phyloP scores from a whole-genome alignment of 306 rosid genomes.

The Parietaria judaica region DNA sequence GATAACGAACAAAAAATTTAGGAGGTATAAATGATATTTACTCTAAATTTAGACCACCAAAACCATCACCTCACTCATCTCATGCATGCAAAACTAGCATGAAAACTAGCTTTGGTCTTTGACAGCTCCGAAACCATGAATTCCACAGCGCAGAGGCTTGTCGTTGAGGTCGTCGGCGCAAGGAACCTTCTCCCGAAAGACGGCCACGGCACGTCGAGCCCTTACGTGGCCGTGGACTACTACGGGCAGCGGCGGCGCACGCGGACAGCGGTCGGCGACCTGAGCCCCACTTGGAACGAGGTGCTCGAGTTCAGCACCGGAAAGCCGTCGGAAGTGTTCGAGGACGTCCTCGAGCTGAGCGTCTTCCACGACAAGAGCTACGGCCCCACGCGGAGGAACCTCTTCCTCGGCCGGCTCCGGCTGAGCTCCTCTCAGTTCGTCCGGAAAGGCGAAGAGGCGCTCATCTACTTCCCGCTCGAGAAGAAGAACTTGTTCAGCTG shows the following conservation, averaged over 20 bases:
- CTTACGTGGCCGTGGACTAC: conserved; percentile 57
- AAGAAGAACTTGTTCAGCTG: conserved; percentile 46
- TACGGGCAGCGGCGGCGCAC: conserved; percentile 62
- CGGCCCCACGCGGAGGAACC: conserved; percentile 53
- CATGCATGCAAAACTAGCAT: background rate
- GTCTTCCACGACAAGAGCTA: conserved; percentile 47
- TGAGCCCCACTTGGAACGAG: conserved; percentile 78
- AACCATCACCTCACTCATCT: background rate
- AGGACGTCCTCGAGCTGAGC: conserved; percentile 57
- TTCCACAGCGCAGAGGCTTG: conserved; percentile 42
- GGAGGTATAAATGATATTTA: no score
- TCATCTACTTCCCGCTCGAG: conserved; percentile 55
- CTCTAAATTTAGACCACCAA: no score
- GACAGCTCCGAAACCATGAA: background rate
- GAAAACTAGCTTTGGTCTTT: background rate
- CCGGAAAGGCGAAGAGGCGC: conserved; percentile 76
- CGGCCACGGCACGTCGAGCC: conserved; percentile 75
- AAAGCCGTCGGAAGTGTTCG: conserved; percentile 41
- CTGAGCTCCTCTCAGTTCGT: conserved; percentile 63
- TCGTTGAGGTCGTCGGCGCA: conserved; percentile 80
- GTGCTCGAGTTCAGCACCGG: conserved; percentile 54
- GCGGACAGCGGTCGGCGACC: conserved; percentile 32
- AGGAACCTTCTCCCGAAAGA: conserved; percentile 66
- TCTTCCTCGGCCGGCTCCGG: conserved; percentile 56
- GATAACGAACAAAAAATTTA: no score